phyloP scores from a whole-genome alignment of 1,139 yeast genomes.

The Blastobotrys persicus region DNA sequence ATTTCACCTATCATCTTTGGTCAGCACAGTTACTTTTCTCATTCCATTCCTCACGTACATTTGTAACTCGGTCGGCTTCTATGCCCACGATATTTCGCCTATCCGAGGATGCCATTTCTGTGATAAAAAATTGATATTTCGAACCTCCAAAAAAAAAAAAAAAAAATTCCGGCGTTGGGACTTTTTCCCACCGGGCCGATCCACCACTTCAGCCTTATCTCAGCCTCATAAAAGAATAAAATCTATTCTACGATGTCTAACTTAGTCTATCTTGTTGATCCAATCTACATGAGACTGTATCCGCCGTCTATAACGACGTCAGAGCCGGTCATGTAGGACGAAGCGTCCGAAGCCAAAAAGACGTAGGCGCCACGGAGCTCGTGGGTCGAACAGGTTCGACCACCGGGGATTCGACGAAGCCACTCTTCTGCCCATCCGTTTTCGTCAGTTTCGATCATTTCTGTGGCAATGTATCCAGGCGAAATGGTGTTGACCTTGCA shows the following conservation, averaged over 20 bases:
- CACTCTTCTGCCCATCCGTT: constrained; percentile 9
- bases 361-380: constrained; percentile 82
- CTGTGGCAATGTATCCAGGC: constrained; percentile 75
- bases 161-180: background rate
- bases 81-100: constrained; percentile 69
- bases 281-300: background rate
- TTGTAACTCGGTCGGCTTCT: constrained; percentile 88
- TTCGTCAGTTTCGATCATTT: constrained; percentile 43
- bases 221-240: no score
- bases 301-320: constrained; percentile 83
- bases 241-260: no score
- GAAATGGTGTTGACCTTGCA: constrained; percentile 73
- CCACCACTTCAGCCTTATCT: no score
- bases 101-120: no score
- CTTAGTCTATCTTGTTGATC: no score
- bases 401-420: constrained; percentile 15
- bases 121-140: no score
- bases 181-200: no score
- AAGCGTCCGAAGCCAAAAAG: constrained; percentile 74
- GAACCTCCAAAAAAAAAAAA: background rate
- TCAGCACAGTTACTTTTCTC: background rate
- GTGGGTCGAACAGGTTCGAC: constrained; percentile 59
- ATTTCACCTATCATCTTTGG: background rate
- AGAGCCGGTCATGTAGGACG: constrained; percentile 75
- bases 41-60: constrained; percentile 38